These are phyloP conservation scores for Solanum chilense DNA, from an alignment of 257 asterid species.

Conservation along the genomic window DNA sequence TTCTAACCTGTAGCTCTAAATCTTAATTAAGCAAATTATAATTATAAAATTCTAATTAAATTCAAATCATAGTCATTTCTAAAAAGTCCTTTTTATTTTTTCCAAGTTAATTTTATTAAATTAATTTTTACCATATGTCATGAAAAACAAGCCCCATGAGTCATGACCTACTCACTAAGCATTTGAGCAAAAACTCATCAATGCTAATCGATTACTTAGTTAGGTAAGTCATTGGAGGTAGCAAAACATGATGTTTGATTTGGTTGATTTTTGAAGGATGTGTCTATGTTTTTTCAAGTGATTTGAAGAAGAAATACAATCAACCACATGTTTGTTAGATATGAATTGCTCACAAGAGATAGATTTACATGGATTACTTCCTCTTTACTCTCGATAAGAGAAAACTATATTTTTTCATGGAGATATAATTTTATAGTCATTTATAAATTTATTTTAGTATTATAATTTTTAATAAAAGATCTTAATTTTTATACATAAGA, in stretches of 20 bases:
- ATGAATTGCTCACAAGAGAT: neutral
- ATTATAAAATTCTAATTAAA: too few relatives aligned
- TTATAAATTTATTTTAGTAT: too few relatives aligned
- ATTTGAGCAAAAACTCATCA: neutral
- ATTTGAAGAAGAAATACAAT: neutral
- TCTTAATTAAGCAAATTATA: neutral
- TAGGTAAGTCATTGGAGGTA: neutral
- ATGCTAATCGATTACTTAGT: neutral
- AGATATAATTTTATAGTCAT: neutral
- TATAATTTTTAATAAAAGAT: too few relatives aligned
- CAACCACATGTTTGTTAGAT: neutral
- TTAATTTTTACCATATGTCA: neutral
- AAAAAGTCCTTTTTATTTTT: neutral
- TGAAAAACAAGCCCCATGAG: neutral
- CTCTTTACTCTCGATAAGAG: neutral
- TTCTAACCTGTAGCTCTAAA: too few relatives aligned
- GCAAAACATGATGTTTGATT: neutral
- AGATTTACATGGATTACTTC: neutral
- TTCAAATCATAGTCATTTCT: too few relatives aligned
- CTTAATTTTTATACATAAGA: too few relatives aligned
- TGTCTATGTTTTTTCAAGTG: neutral
- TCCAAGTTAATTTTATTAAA: neutral
- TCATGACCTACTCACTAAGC: neutral
- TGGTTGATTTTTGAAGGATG: neutral
- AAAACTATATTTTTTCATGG: neutral